These are phyloP conservation scores for Sporothrix dimorphospora DNA, from an alignment of 2,329 filamentous ascomycete genomes.

Conservation along the genomic window DNA sequence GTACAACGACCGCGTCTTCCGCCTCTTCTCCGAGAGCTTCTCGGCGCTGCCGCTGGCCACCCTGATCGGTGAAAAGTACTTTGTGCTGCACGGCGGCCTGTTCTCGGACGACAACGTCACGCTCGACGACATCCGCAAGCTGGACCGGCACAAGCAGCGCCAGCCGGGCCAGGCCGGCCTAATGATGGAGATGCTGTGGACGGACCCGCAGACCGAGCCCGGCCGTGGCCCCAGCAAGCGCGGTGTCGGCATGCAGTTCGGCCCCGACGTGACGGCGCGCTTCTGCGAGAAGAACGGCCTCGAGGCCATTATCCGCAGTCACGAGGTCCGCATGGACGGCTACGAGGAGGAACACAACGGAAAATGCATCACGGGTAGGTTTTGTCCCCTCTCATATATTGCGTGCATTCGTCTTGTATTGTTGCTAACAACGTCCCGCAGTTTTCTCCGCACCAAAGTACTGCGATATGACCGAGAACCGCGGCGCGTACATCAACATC, in stretches of 20 bases:
- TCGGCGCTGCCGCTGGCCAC: conserved; percentile 91
- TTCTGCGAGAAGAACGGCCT: conserved; percentile 97
- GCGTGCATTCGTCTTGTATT: too few species aligned
- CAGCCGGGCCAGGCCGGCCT: conserved; percentile 80
- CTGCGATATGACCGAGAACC: conserved; percentile 97
- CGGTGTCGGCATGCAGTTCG: conserved; percentile 95
- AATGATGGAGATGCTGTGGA: conserved; percentile 99
- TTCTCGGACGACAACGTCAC: conserved; percentile 95
- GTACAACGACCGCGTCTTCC: conserved; percentile 93
- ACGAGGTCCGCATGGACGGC: conserved; percentile 99
- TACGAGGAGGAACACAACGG: conserved; percentile 98
- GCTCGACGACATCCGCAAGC: conserved; percentile 79
- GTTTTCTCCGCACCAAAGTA: conserved; percentile 98
- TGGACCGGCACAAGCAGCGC: conserved; percentile 48
- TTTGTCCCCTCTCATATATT: background rate
- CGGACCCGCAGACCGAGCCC: conserved; percentile 83
- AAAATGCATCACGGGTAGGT: conserved; percentile 84
- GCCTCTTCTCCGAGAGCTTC: conserved; percentile 97
- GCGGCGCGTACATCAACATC: conserved; percentile 97
- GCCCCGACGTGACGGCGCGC: conserved; percentile 90
- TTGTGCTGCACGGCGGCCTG: conserved; percentile 90
- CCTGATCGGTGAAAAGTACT: conserved; percentile 84
- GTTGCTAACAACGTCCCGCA: conserved; percentile 38
- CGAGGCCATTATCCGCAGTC: conserved; percentile 92
- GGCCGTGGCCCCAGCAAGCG: conserved; percentile 94